Conservation (phyloP, 2,329 filamentous ascomycete genomes). For the Thermoascus crustaceus region DNA sequence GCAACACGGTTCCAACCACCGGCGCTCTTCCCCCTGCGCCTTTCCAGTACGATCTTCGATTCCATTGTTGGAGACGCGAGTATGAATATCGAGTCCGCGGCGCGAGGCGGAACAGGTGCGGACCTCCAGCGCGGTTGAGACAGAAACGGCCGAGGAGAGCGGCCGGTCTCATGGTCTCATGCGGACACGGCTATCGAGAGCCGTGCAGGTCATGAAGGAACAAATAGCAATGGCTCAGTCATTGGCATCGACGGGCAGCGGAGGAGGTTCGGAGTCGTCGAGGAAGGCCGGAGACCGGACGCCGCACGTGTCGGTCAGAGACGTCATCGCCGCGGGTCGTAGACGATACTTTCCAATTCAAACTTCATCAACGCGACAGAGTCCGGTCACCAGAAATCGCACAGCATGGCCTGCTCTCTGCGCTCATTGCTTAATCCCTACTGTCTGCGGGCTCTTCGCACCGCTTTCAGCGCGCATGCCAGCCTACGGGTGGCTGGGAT, state of each 20-base stretch:
- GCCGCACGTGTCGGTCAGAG: conserved; percentile 16
- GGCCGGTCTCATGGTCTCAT: conserved; percentile 43
- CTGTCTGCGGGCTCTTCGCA: no score
- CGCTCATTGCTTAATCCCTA: no score
- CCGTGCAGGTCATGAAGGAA: conserved; percentile 5
- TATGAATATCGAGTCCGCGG: conserved; percentile 24
- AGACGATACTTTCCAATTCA: no score
- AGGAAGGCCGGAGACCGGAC: neutral
- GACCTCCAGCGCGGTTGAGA: conserved; percentile 35
- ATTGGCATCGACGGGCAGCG: no score
- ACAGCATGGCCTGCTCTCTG: no score
- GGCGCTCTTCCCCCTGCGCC: conserved; percentile 15
- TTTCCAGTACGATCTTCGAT: conserved; percentile 12
- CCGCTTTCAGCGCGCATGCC: no score
- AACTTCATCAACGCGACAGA: no score
- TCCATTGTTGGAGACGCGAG: conserved; percentile 16
- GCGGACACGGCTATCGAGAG: conserved; percentile 7
- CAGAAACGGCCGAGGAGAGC: conserved; percentile 43
- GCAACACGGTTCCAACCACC: conserved; percentile 23
- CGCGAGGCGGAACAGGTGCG: conserved; percentile 23
- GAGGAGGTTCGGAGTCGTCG: no score
- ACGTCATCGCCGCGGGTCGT: conserved; percentile 12
- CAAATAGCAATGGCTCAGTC: conserved; percentile 3
- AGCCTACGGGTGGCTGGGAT: no score
- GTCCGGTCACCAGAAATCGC: no score